Conservation (phyloP, 2,329 filamentous ascomycete species). For the Penicillium frequentans region DNA sequence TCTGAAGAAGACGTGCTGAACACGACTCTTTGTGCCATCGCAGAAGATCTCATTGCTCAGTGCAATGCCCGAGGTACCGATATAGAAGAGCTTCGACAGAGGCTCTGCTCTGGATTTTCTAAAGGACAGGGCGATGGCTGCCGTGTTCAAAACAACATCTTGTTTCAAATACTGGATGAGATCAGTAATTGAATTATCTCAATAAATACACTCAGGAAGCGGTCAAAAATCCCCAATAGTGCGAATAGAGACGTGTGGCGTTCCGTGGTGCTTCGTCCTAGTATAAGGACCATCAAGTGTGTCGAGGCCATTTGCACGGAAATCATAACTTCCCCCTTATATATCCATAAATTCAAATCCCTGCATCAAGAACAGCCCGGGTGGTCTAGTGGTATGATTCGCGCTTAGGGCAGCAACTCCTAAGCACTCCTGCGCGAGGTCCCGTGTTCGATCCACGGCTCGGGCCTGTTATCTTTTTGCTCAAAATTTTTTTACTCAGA, state of each 20-base stretch:
- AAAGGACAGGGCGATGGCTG: conserved; percentile 33
- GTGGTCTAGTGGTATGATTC: background rate
- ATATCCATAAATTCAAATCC: background rate
- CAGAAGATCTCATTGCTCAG: conserved; percentile 38
- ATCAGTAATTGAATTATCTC: conserved; percentile 27
- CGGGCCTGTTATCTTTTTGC: background rate
- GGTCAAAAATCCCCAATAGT: too few relatives aligned
- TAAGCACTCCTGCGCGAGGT: background rate
- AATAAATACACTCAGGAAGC: too few relatives aligned
- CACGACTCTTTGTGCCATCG: conserved; percentile 40
- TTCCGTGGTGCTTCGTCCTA: too few relatives aligned
- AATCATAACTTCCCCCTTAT: background rate
- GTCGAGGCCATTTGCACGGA: too few relatives aligned
- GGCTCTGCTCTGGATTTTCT: conserved; percentile 36
- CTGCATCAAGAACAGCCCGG: background rate
- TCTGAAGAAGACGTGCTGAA: conserved; percentile 29
- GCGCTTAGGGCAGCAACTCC: background rate
- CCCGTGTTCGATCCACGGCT: background rate
- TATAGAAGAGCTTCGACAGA: conserved; percentile 35
- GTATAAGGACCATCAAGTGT: too few relatives aligned
- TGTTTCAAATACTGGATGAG: conserved; percentile 43
- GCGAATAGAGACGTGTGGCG: too few relatives aligned
- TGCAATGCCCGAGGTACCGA: conserved; percentile 39
- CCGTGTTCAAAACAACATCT: conserved; percentile 42
- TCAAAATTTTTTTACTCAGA: too few relatives aligned